Conservation (phyloP, 2,329 filamentous ascomycete species). For the Botrytis fragariae region DNA sequence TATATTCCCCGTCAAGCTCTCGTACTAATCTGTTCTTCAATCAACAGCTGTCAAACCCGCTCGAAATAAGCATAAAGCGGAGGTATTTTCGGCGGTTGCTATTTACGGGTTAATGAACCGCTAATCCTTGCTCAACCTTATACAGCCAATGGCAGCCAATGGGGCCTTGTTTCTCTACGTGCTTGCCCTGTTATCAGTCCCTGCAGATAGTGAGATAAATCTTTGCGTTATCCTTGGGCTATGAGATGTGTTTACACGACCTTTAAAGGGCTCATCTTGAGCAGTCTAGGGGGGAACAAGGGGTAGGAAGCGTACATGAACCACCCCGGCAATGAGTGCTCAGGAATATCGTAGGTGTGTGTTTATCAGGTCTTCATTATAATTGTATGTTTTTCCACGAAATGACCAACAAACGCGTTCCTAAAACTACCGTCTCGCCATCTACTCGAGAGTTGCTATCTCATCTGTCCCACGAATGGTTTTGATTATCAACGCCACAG, state of each 20-base stretch:
- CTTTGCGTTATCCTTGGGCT: neutral
- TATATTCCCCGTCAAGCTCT: neutral
- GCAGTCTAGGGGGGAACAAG: neutral
- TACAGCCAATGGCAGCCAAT: neutral
- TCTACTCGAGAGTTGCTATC: neutral
- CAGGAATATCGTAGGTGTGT: neutral
- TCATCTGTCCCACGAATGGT: no score
- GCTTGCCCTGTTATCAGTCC: neutral
- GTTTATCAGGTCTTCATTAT: neutral
- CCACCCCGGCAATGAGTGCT: no score
- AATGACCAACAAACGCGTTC: neutral
- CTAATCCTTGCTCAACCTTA: neutral
- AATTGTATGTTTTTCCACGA: neutral
- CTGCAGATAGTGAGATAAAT: neutral
- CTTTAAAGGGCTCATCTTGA: neutral
- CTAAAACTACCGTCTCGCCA: neutral
- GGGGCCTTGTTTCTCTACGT: neutral
- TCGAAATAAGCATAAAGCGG: neutral
- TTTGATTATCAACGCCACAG: neutral
- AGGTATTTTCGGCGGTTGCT: neutral
- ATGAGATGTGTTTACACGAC: neutral
- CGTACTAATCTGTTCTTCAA: neutral
- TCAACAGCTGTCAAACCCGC: neutral
- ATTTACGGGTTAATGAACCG: neutral
- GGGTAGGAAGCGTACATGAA: neutral